Conservation (phyloP, 2,329 filamentous ascomycete genomes). For the Neopestalotiopsis sp. region DNA sequence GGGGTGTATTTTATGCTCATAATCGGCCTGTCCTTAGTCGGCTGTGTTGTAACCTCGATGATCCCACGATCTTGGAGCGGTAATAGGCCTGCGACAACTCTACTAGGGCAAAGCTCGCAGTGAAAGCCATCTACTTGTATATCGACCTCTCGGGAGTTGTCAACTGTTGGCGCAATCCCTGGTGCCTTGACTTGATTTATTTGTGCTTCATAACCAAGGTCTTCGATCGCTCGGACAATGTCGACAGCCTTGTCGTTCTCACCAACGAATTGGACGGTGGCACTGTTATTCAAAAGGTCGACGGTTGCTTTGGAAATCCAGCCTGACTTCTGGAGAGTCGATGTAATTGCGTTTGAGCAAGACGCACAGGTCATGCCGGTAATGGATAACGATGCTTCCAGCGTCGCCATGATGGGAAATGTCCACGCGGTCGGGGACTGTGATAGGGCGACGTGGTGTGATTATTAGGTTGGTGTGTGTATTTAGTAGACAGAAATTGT, state of each 20-base stretch:
- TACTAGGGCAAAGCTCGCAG: conserved; percentile 71
- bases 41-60: conserved; percentile 58
- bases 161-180: conserved; percentile 30
- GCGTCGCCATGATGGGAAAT: conserved; percentile 23
- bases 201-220: conserved; percentile 69
- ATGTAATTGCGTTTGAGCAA: conserved; percentile 68
- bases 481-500: not conserved
- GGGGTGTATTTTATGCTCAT: conserved; percentile 72
- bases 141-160: conserved; percentile 58
- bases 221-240: conserved; percentile 60
- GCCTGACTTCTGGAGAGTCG: conserved; percentile 60
- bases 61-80: conserved; percentile 54
- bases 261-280: conserved; percentile 61
- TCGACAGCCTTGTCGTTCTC: conserved; percentile 47
- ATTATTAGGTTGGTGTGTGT: not conserved
- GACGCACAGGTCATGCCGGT: conserved; percentile 77
- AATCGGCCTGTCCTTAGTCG: conserved; percentile 67
- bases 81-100: conserved; percentile 58
- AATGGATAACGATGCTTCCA: conserved; percentile 53
- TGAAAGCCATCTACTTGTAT: conserved; percentile 75
- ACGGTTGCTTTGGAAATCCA: conserved; percentile 65
- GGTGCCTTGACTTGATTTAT: conserved; percentile 56
- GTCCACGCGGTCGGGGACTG: not conserved
- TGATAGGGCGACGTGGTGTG: not conserved
- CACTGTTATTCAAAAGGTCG: conserved; percentile 72